Conservation (phyloP, 371 early-diverging fungal species). For the Mortierella sp. region DNA sequence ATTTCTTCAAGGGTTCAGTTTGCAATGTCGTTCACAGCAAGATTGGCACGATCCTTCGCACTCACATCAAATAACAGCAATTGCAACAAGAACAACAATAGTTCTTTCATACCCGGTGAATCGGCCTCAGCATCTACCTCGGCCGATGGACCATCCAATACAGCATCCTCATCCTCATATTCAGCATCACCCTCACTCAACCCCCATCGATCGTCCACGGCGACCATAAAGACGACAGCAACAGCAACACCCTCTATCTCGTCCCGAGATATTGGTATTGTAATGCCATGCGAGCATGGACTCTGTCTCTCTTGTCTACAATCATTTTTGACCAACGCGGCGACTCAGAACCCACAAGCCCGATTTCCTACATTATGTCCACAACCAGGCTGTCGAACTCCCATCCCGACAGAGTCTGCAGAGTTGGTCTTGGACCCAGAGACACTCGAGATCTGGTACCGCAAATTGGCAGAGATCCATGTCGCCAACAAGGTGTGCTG, state of each 20-base stretch:
- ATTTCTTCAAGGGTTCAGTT: constrained; percentile 20
- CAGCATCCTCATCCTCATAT: constrained; percentile 1
- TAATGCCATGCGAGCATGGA: constrained; percentile 50
- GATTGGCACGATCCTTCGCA: constrained; percentile 40
- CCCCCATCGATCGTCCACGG: neutral
- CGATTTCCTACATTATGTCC: constrained; percentile 44
- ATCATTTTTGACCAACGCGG: constrained; percentile 39
- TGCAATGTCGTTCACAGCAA: constrained; percentile 27
- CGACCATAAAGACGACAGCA: neutral
- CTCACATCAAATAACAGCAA: neutral
- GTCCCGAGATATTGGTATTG: constrained; percentile 40
- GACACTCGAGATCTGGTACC: constrained; percentile 44
- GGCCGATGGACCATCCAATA: too few species aligned
- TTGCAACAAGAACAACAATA: constrained; percentile 2
- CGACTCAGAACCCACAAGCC: constrained; percentile 24
- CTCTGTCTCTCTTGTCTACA: constrained; percentile 53
- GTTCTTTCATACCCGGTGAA: neutral
- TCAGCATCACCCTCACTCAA: constrained; percentile 3
- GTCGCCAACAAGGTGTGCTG: constrained; percentile 54
- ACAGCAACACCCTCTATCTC: constrained; percentile 39
- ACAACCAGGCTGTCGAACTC: constrained; percentile 45
- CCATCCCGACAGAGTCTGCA: constrained; percentile 47
- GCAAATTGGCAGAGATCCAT: constrained; percentile 49
- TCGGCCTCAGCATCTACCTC: constrained; percentile 4
- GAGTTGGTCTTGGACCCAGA: constrained; percentile 38